These are phyloP conservation scores for Trichoderma reesei DNA, from an alignment of 495 filamentous ascomycete species.

Conservation along the genomic window DNA sequence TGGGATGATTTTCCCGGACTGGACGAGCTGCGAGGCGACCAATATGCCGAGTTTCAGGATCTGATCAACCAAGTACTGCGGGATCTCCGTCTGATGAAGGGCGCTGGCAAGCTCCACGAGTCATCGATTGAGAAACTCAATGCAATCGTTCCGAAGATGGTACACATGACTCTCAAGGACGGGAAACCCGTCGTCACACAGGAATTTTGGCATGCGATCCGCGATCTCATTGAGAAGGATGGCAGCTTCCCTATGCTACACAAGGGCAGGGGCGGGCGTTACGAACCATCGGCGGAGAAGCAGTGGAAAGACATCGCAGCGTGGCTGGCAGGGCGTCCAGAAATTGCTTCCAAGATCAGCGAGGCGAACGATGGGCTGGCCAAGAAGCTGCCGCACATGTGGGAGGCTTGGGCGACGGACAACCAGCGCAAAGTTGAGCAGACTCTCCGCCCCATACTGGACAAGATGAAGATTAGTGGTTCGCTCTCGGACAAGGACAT, in stretches of 20 bases:
- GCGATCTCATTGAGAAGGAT: conserved; percentile 24
- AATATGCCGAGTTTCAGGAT: conserved; percentile 14
- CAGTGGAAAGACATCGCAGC: conserved; percentile 28
- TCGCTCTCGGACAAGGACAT: not conserved
- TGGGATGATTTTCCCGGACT: conserved; percentile 1
- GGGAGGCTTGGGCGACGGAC: conserved; percentile 13
- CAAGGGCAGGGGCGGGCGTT: conserved; percentile 13
- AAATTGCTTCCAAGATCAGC: not conserved
- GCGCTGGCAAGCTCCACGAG: conserved; percentile 13
- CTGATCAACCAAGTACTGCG: conserved; percentile 16
- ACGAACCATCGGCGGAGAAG: conserved; percentile 19
- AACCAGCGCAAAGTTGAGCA: conserved; percentile 25
- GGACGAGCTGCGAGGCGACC: not conserved
- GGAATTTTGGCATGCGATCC: conserved; percentile 47
- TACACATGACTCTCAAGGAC: conserved; percentile 26
- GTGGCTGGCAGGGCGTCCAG: conserved; percentile 1
- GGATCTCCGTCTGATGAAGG: conserved; percentile 7
- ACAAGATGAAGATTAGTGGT: not conserved
- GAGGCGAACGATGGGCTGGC: not conserved
- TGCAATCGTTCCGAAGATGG: conserved; percentile 22
- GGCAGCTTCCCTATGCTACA: conserved; percentile 24
- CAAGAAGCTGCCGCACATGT: not conserved
- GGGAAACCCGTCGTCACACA: conserved; percentile 37
- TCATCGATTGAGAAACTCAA: conserved; percentile 22
- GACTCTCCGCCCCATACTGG: conserved; percentile 13